A percentile compares a stretch with the other conserved stretches of the same genome.
These are phyloP conservation scores for Vitis hybrid DNA, from an alignment of 177 flowering plant genomes.

Conservation along the genomic window DNA sequence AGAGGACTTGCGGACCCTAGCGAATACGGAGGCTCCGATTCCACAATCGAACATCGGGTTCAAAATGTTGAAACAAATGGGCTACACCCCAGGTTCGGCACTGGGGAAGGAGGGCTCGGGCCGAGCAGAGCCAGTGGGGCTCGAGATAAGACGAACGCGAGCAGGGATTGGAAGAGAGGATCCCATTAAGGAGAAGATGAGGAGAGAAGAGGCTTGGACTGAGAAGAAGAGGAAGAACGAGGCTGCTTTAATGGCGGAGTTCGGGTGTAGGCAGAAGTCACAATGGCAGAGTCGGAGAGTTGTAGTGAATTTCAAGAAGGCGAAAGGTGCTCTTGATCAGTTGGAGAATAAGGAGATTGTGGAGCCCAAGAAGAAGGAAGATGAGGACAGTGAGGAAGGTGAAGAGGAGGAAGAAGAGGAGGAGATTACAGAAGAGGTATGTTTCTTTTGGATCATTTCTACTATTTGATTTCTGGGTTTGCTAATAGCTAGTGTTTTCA, in stretches of 20 bases:
- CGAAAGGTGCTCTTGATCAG: constrained; percentile 70
- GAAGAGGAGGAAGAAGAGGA: constrained; percentile 66
- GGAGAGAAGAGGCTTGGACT: constrained; percentile 43
- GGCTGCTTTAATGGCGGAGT: constrained; percentile 63
- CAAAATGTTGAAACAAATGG: constrained; percentile 89
- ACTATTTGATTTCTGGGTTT: neutral
- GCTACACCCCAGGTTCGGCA: constrained; percentile 81
- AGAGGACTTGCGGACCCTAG: constrained; percentile 77
- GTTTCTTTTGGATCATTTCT: constrained; percentile 1
- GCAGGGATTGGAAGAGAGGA: constrained; percentile 82
- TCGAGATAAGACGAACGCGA: constrained; percentile 79
- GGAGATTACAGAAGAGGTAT: constrained; percentile 89
- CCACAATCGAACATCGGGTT: constrained; percentile 91
- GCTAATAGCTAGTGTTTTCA: neutral
- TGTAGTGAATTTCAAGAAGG: constrained; percentile 61
- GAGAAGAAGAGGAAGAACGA: constrained; percentile 46
- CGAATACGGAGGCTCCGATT: constrained; percentile 58
- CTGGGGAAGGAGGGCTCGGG: constrained; percentile 75
- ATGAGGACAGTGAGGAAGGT: constrained; percentile 38
- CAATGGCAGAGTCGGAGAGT: constrained; percentile 65
- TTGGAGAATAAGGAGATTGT: constrained; percentile 72
- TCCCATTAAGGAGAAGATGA: constrained; percentile 66
- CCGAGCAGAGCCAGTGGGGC: constrained; percentile 66
- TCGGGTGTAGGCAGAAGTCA: constrained; percentile 68
- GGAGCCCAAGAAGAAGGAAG: constrained; percentile 47